A percentile compares a stretch with the other conserved stretches of the same genome.
Conservation (phyloP, 495 filamentous ascomycete genomes). For the Aspergillus cristatus region DNA sequence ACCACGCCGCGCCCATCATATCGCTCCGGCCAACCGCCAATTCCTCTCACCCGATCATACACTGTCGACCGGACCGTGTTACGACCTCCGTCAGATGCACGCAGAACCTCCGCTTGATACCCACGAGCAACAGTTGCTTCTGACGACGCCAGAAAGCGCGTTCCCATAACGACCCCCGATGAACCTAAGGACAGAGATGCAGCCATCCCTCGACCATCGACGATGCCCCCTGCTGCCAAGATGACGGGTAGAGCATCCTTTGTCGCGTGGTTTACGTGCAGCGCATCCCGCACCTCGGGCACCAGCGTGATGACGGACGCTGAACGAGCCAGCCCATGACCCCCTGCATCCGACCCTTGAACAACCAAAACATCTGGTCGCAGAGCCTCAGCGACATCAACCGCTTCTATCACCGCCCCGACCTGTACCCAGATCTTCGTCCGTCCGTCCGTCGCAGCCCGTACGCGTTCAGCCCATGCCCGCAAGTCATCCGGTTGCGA, state of each 20-base stretch:
- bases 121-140: slow-evolving; percentile 51
- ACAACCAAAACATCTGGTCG: slow-evolving; percentile 57
- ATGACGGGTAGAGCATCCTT: too few species aligned
- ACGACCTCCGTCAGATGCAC: slow-evolving; percentile 53
- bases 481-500: slow-evolving; percentile 33
- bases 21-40: slow-evolving; percentile 49
- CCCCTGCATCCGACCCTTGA: slow-evolving; percentile 66
- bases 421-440: slow-evolving; percentile 62
- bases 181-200: slow-evolving; percentile 58
- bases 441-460: slow-evolving; percentile 20
- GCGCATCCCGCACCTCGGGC: slow-evolving; percentile 45
- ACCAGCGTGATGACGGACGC: slow-evolving; percentile 48
- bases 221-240: slow-evolving; percentile 62
- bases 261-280: slow-evolving; percentile 33
- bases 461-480: slow-evolving; percentile 39
- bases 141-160: slow-evolving; percentile 50
- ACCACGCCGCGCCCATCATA: slow-evolving; percentile 54
- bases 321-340: slow-evolving; percentile 52
- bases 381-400: slow-evolving; percentile 27
- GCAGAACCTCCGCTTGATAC: slow-evolving; percentile 48
- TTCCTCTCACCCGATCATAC: slow-evolving; percentile 59
- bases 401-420: slow-evolving; percentile 50
- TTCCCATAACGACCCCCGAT: slow-evolving; percentile 57
- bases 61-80: slow-evolving; percentile 54
- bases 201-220: slow-evolving; percentile 51